Evolutionary conservation across 805 yeast genomes (phyloP).

Genomic region (Starmera pachycereana): DNA sequence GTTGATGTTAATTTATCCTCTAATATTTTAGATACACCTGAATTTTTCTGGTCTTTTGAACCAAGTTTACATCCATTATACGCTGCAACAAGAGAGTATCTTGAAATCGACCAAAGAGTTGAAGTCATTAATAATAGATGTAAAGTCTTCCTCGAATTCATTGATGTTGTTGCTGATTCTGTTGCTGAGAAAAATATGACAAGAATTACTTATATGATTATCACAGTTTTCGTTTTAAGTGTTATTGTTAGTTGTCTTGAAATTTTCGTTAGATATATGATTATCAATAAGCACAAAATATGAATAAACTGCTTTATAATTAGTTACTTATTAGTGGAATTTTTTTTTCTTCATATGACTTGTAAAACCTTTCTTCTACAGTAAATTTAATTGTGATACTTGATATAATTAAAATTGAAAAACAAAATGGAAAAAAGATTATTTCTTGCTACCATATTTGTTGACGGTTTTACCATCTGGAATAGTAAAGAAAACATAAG

Average conservation of each 20-base stretch:
- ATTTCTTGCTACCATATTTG: conserved; percentile 62
- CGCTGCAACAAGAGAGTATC: conserved; percentile 78
- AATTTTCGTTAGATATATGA: conserved; percentile 46
- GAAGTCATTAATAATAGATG: conserved; percentile 91
- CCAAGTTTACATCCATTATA: conserved; percentile 93
- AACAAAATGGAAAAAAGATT: conserved; percentile 1
- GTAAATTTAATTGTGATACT: too few relatives aligned
- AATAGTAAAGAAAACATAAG: conserved; percentile 77
- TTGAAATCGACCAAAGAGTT: conserved; percentile 92
- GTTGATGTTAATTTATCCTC: conserved; percentile 91
- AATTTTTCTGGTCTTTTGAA: conserved; percentile 91
- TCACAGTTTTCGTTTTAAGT: conserved; percentile 69
- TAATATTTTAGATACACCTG: conserved; percentile 89
- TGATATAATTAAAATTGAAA: too few relatives aligned
- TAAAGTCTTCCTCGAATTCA: conserved; percentile 85
- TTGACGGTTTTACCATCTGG: conserved; percentile 90
- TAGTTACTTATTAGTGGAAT: too few relatives aligned
- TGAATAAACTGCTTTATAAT: too few relatives aligned
- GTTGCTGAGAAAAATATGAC: conserved; percentile 90
- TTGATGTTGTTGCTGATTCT: conserved; percentile 87
- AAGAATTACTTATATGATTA: conserved; percentile 83
- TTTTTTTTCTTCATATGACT: too few relatives aligned
- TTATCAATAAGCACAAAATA: conserved; percentile 21
- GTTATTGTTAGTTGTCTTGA: conserved; percentile 69
- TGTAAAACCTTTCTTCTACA: too few relatives aligned